These are phyloP conservation scores for Chrysoporthe cubensis DNA, from an alignment of 2,329 filamentous ascomycete species.

Conservation along the genomic window DNA sequence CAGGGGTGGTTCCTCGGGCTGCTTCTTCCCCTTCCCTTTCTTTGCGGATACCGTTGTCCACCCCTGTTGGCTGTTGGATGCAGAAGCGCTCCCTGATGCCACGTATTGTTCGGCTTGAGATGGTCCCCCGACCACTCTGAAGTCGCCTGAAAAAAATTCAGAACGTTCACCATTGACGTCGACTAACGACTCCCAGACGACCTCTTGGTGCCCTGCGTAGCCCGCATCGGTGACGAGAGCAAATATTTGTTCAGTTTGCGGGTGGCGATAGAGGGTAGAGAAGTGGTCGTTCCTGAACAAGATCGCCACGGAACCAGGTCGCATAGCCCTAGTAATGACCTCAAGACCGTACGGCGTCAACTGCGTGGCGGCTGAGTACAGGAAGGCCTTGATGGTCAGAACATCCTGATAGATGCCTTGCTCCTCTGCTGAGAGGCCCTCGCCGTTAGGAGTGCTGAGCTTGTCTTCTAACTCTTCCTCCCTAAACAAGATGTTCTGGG, in stretches of 20 bases:
- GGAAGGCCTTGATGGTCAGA: conserved; percentile 79
- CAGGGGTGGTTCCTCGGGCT: conserved; percentile 35
- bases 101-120: conserved; percentile 33
- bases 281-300: conserved; percentile 98
- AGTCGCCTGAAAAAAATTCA: conserved; percentile 89
- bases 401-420: conserved; percentile 84
- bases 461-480: conserved; percentile 89
- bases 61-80: conserved; percentile 38
- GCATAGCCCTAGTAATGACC: conserved; percentile 70
- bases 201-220: conserved; percentile 83
- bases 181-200: conserved; percentile 93
- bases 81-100: conserved; percentile 15
- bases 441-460: conserved; percentile 54
- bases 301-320: conserved; percentile 82
- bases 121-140: conserved; percentile 74
- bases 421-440: conserved; percentile 71
- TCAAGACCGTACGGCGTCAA: conserved; percentile 81
- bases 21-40: conserved; percentile 32
- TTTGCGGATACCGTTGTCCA: conserved; percentile 61
- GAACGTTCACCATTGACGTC: conserved; percentile 84
- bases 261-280: conserved; percentile 89
- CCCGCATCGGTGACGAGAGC: conserved; percentile 92
- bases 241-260: conserved; percentile 73
- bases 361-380: conserved; percentile 82
- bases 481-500: conserved; percentile 83